Evolutionary conservation across 306 rosid species (phyloP).

Genomic region (Vicia faba): DNA sequence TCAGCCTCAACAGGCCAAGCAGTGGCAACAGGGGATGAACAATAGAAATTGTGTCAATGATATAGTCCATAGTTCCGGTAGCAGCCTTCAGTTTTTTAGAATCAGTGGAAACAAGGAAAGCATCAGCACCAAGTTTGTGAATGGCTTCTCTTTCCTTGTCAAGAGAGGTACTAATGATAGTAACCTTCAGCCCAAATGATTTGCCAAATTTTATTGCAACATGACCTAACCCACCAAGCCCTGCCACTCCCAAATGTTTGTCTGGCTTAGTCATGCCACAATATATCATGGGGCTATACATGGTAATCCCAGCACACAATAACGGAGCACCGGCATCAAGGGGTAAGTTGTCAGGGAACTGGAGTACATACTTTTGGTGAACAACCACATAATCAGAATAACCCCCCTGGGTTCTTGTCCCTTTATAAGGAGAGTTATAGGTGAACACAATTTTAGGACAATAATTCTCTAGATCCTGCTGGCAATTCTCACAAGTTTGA

Average conservation of each 20-base stretch:
- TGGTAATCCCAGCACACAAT: constrained; percentile 88
- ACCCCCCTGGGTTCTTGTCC: constrained; percentile 75
- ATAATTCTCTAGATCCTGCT: constrained; percentile 78
- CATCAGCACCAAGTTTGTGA: constrained; percentile 74
- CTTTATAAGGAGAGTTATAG: constrained; percentile 59
- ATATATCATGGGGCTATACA: constrained; percentile 88
- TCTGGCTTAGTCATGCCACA: constrained; percentile 89
- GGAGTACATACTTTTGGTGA: constrained; percentile 68
- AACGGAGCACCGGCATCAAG: constrained; percentile 89
- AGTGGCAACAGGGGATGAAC: constrained; percentile 70
- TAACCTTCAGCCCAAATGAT: constrained; percentile 94
- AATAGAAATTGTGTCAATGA: constrained; percentile 84
- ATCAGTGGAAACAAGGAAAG: constrained; percentile 70
- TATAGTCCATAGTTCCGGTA: constrained; percentile 77
- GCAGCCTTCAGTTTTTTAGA: constrained; percentile 67
- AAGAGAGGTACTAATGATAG: constrained; percentile 81
- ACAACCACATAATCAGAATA: constrained; percentile 75
- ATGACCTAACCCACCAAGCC: constrained; percentile 96
- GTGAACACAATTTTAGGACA: constrained; percentile 61
- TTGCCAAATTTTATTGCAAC: constrained; percentile 82
- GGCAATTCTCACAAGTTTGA: constrained; percentile 67
- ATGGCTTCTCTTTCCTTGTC: constrained; percentile 70
- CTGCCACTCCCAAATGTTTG: constrained; percentile 89
- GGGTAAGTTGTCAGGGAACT: constrained; percentile 72
- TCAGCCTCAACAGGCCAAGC: constrained; percentile 74